phyloP scores from a whole-genome alignment of 2,329 filamentous ascomycete species.

The Sporothrix luriei region DNA sequence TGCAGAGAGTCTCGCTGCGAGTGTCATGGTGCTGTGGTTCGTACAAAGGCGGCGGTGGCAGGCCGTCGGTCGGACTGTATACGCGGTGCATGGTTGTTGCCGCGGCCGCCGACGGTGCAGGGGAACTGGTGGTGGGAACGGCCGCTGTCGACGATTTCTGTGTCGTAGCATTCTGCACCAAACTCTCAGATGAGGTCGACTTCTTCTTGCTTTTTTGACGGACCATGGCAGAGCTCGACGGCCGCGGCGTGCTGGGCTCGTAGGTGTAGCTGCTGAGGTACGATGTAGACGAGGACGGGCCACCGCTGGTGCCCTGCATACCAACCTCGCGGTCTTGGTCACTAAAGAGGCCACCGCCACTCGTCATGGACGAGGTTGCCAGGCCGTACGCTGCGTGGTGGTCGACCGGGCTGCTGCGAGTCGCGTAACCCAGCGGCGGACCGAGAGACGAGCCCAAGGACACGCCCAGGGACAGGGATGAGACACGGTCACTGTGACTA shows the following conservation, averaged over 20 bases:
- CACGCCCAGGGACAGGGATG: not conserved
- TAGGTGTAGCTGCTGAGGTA: constrained; percentile 32
- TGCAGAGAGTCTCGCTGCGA: not conserved
- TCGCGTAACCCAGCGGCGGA: not conserved
- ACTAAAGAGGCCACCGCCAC: constrained; percentile 25
- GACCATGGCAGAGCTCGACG: not conserved
- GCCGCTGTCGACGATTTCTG: too few species aligned
- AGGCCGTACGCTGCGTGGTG: not conserved
- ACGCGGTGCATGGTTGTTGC: not conserved
- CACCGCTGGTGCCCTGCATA: constrained; percentile 14
- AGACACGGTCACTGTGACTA: not conserved
- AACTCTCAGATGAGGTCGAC: constrained; percentile 3
- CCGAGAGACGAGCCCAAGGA: not conserved
- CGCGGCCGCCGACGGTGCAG: not conserved
- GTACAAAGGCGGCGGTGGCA: not conserved
- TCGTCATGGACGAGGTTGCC: not conserved
- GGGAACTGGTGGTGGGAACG: too few species aligned
- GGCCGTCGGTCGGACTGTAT: constrained; percentile 23
- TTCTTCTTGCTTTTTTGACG: constrained; percentile 23
- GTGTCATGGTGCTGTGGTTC: not conserved
- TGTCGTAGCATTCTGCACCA: not conserved
- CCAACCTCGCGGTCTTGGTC: constrained; percentile 30
- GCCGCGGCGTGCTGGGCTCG: not conserved
- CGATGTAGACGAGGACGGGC: not conserved
- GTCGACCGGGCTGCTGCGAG: constrained; percentile 6